phyloP scores from a whole-genome alignment of 2,329 filamentous ascomycete genomes.

The Cladophialophora yegresii region DNA sequence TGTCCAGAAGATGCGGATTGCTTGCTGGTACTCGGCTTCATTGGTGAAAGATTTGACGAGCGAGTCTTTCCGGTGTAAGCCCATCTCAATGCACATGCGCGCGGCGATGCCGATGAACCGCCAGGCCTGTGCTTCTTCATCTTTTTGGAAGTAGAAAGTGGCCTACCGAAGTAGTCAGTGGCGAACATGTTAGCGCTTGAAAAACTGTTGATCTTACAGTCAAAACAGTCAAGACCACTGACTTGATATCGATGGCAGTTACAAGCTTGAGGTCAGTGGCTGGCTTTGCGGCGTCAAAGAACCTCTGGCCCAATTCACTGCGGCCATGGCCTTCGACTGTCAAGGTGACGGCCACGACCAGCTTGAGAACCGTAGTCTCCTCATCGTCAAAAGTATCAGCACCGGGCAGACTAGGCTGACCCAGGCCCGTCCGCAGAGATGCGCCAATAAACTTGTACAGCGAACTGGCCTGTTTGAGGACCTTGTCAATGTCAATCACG shows the following conservation, averaged over 20 bases:
- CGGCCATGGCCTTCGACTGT: constrained; percentile 77
- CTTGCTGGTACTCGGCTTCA: constrained; percentile 67
- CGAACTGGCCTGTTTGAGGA: constrained; percentile 69
- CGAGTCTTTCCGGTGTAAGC: constrained; percentile 76
- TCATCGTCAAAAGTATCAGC: constrained; percentile 63
- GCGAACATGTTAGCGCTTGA: neutral
- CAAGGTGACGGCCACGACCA: constrained; percentile 76
- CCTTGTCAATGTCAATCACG: constrained; percentile 70
- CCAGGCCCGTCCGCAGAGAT: constrained; percentile 60
- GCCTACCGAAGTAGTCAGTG: constrained; percentile 49
- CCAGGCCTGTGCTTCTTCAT: constrained; percentile 85
- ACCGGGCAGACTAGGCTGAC: constrained; percentile 57
- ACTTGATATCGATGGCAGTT: constrained; percentile 59
- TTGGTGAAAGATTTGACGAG: constrained; percentile 67
- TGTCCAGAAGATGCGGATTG: constrained; percentile 78
- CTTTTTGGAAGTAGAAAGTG: constrained; percentile 79
- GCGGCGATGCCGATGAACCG: constrained; percentile 81
- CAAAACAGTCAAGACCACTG: constrained; percentile 61
- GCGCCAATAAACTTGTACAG: constrained; percentile 74
- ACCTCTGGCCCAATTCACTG: constrained; percentile 69
- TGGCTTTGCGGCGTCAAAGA: constrained; percentile 76
- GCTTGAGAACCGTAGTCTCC: constrained; percentile 72
- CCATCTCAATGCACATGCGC: constrained; percentile 76
- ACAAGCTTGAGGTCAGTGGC: constrained; percentile 66
- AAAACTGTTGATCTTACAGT: constrained; percentile 48